Percentiles rank a stretch among this genome's conserved stretches.
Conservation (phyloP, 1,139 yeast genomes). For the Sporopachydermia cereana region DNA sequence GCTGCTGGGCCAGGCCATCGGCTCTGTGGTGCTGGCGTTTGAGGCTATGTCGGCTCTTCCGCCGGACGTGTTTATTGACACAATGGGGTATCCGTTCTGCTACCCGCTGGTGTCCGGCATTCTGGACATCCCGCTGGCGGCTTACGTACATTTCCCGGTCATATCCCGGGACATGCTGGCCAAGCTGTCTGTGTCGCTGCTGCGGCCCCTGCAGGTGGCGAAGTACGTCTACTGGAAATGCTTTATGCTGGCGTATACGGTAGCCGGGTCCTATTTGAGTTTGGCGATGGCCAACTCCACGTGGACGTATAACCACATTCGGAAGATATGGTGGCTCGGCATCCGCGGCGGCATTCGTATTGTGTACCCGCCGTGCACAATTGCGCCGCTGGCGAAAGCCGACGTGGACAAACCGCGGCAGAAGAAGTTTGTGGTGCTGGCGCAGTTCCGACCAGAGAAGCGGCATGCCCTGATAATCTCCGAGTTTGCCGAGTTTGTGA, state of each 20-base stretch:
- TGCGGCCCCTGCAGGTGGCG: conserved; percentile 18
- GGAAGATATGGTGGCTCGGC: conserved; percentile 43
- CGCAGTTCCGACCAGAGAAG: conserved; percentile 94
- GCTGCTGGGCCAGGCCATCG: conserved; percentile 76
- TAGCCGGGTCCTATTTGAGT: conserved; percentile 56
- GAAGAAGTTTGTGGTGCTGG: conserved; percentile 60
- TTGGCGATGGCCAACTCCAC: conserved; percentile 72
- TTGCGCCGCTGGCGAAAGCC: conserved; percentile 35
- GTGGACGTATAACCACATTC: conserved; percentile 79
- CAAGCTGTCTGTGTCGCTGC: conserved; percentile 31
- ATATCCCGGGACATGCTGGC: conserved; percentile 78
- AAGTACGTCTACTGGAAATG: conserved; percentile 65
- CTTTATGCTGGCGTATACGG: conserved; percentile 46
- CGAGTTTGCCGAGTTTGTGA: conserved; percentile 45
- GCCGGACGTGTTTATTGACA: conserved; percentile 91
- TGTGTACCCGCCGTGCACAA: conserved; percentile 82
- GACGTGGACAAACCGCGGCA: conserved; percentile 26
- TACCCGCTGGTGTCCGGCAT: conserved; percentile 50
- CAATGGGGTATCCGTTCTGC: conserved; percentile 86
- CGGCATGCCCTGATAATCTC: conserved; percentile 62
- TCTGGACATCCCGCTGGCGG: conserved; percentile 59
- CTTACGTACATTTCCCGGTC: conserved; percentile 91
- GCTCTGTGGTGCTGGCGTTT: conserved; percentile 53
- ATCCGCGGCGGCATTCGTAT: conserved; percentile 27
- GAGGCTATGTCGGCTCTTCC: conserved; percentile 60